Evolutionary conservation across 345 rosid genomes (phyloP).

Genomic region (Geranium brycei): DNA sequence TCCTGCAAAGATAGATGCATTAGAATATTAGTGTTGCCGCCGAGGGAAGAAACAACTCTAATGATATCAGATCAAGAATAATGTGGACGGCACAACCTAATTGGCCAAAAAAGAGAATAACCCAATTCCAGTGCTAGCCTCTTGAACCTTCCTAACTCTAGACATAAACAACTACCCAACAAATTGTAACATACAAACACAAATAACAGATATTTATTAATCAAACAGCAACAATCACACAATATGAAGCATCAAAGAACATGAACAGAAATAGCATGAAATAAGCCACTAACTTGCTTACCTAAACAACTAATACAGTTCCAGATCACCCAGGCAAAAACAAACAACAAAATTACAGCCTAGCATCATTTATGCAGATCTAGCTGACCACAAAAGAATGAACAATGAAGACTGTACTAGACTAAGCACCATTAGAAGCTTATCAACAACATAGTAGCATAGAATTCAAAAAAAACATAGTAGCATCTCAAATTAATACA

Average conservation of each 20-base stretch:
- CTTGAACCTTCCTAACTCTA: neutral
- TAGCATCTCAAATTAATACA: too few relatives aligned
- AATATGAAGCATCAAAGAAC: neutral
- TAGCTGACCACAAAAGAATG: too few relatives aligned
- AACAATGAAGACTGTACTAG: too few relatives aligned
- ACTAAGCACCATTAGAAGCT: neutral
- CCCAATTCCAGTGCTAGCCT: neutral
- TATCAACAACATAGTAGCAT: neutral
- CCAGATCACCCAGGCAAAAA: neutral
- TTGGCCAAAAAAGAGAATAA: neutral
- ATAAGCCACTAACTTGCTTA: neutral
- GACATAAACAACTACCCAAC: neutral
- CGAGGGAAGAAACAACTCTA: neutral
- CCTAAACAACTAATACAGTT: neutral
- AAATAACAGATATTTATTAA: too few relatives aligned
- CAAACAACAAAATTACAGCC: neutral
- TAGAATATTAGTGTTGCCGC: neutral
- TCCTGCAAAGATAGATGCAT: slow-evolving; percentile 12
- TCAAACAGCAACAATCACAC: too few relatives aligned
- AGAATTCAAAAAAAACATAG: neutral
- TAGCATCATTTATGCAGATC: too few relatives aligned
- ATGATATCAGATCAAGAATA: neutral
- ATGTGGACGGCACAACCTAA: neutral
- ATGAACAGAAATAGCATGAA: too few relatives aligned
- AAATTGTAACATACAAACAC: neutral